These are phyloP conservation scores for Gleditsia sinensis DNA, from an alignment of 306 rosid genomes.

Conservation along the genomic window DNA sequence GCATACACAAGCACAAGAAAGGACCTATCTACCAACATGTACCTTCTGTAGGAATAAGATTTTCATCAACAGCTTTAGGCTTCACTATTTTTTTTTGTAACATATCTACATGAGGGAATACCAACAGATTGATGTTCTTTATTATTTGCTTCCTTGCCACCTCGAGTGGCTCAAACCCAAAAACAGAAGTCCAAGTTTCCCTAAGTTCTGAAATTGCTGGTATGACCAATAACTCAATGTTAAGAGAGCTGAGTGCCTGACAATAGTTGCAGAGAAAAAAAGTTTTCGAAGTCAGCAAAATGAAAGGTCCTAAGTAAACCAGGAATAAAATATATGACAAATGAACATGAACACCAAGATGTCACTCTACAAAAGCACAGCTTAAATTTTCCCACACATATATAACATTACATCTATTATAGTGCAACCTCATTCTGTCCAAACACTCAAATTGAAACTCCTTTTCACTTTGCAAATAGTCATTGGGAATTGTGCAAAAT, in stretches of 20 bases:
- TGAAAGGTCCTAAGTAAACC: not conserved
- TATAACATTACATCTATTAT: no score
- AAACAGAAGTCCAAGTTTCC: constrained; percentile 59
- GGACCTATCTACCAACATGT: constrained; percentile 12
- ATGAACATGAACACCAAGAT: no score
- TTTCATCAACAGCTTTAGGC: constrained; percentile 21
- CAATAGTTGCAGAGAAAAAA: constrained; percentile 1
- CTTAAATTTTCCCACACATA: no score
- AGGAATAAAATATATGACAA: no score
- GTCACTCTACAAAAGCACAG: no score
- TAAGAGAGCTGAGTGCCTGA: constrained; percentile 60
- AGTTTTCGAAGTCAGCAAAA: constrained; percentile 9
- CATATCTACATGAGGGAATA: constrained; percentile 48
- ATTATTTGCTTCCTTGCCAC: constrained; percentile 33
- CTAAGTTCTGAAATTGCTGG: constrained; percentile 55
- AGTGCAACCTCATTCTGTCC: no score
- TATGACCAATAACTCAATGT: constrained; percentile 67
- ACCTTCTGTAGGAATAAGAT: not conserved
- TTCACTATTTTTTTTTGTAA: constrained; percentile 53
- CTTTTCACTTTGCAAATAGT: no score
- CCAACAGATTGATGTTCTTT: constrained; percentile 50
- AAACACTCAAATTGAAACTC: no score
- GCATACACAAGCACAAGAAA: not conserved
- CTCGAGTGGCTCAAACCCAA: constrained; percentile 67
- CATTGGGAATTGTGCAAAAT: no score